Base-by-base conservation (phyloP, 1,139 yeast genomes). In the Yamadazyma atlantica region DNA sequence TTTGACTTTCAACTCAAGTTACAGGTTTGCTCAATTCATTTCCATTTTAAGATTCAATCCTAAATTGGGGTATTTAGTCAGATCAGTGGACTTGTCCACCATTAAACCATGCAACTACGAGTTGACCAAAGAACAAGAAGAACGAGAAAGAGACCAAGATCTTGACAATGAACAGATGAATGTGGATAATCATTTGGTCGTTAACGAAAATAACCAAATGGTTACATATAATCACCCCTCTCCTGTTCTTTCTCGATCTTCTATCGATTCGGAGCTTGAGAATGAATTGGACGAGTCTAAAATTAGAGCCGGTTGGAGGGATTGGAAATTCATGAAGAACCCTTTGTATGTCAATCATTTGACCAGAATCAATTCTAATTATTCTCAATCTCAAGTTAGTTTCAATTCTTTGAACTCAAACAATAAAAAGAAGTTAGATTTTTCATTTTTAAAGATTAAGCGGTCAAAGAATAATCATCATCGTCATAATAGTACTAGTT, bases 251-350 rank as follows among this genome's bases (percentile, higher is more conserved):
- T 32, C 34, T 4, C 31, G 16, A 12, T 29, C 32, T 19, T 36
- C 38, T 8, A 26, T 22, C n/a, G 30, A 28, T 21, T 32, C 42
- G 3, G 46, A 40, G 7, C 4, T 19, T 4, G 32, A 29, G 4
- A 4, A 15, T n/a, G 32, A 29, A 19, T 18, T 19, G 4, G 43
- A 49, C 21, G 45, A 54, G 21, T 36, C 39, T 7, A 53, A 56
- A 27, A 58, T 61, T 3, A 55, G 67, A 32, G 92, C 95, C 0
- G 85, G 92, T 11, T 87, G 96, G 96, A 72, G 95, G 53, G 96
- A 87, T 57, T 55, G 95, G 95, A 82, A 85, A 51, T 82, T 74
- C 49, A 73, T 84, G 44, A 75, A 74, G 33, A 88, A 84, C 55
- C 86, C 90, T 1, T 56, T 85, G 21, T 85, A 84, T 55, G 55